A percentile compares a stretch with the other conserved stretches of the same genome.
Conservation (phyloP, 2,329 filamentous ascomycete genomes). For the Colletotrichum sp. region DNA sequence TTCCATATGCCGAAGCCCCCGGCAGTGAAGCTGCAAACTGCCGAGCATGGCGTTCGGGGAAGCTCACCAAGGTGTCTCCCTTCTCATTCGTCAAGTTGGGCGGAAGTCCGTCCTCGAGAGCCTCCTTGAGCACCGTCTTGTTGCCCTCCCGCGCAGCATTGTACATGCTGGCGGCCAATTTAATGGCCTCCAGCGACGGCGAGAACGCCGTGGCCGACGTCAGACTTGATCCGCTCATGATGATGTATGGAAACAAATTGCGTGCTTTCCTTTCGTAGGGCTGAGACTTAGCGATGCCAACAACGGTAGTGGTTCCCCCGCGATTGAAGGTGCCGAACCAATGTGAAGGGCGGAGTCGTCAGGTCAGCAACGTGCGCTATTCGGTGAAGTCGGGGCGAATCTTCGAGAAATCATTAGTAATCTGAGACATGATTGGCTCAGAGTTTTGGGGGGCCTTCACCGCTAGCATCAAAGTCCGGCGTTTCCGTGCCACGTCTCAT, state of each 20-base stretch:
- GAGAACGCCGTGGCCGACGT: slow-evolving; percentile 20
- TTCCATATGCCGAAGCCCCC: not conserved
- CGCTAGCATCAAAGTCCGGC: not conserved
- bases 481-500: not conserved
- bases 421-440: slow-evolving; percentile 1
- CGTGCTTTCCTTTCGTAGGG: not conserved
- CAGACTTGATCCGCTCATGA: slow-evolving; percentile 7
- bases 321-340: not conserved
- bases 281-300: not conserved
- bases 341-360: not conserved
- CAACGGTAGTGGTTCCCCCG: not conserved
- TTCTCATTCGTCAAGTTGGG: slow-evolving; percentile 75
- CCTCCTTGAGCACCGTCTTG: slow-evolving; percentile 61
- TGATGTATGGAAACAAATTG: not conserved
- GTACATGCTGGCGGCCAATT: slow-evolving; percentile 70
- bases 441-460: not conserved
- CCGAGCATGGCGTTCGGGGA: not conserved
- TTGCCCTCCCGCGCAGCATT: slow-evolving; percentile 68
- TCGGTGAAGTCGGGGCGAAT: slow-evolving; percentile 4
- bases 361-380: not conserved
- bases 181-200: slow-evolving; percentile 68
- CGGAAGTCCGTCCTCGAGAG: slow-evolving; percentile 68
- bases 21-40: not conserved
- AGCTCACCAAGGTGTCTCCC: slow-evolving; percentile 68
- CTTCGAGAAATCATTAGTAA: slow-evolving; percentile 17